A percentile compares a stretch with the other conserved stretches of the same genome.
These are phyloP conservation scores for Aspergillus alliaceus DNA, from an alignment of 2,329 filamentous ascomycete genomes.

Conservation along the genomic window DNA sequence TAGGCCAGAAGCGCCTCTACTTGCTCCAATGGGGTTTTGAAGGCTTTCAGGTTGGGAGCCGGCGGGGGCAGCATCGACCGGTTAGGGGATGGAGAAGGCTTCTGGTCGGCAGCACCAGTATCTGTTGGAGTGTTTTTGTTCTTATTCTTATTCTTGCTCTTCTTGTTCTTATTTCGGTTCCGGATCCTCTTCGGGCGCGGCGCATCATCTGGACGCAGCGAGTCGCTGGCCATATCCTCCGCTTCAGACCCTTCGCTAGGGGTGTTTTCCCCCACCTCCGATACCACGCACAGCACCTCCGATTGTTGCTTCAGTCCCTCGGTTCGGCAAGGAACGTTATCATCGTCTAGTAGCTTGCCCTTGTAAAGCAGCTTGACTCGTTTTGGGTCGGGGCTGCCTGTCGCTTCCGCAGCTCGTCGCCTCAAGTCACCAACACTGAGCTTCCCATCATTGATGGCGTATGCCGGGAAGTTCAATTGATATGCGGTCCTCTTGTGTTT, in stretches of 20 bases:
- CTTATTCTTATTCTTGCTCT: slow-evolving; percentile 28
- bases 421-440: slow-evolving; percentile 45
- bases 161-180: slow-evolving; percentile 20
- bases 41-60: slow-evolving; percentile 35
- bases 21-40: slow-evolving; percentile 38
- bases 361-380: slow-evolving; percentile 49
- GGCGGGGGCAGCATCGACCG: slow-evolving; percentile 24
- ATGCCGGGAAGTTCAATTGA: slow-evolving; percentile 46
- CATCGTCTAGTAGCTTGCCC: slow-evolving; percentile 45
- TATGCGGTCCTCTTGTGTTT: slow-evolving; percentile 44
- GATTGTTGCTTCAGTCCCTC: slow-evolving; percentile 51
- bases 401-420: slow-evolving; percentile 38
- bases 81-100: slow-evolving; percentile 17
- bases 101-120: slow-evolving; percentile 11
- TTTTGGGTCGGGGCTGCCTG: slow-evolving; percentile 35
- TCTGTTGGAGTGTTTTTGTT: slow-evolving; percentile 20
- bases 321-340: slow-evolving; percentile 38
- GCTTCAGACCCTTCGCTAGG: slow-evolving; percentile 34
- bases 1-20: slow-evolving; percentile 38
- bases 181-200: slow-evolving; percentile 11
- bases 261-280: slow-evolving; percentile 35
- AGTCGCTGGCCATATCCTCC: slow-evolving; percentile 22
- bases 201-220: slow-evolving; percentile 16
- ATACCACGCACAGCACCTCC: slow-evolving; percentile 48
- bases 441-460: slow-evolving; percentile 47